Evolutionary conservation across 148 eudicot genomes (phyloP), one percentile per base, ranked within the genome.

Genomic region (Rhododendron vialii): DNA sequence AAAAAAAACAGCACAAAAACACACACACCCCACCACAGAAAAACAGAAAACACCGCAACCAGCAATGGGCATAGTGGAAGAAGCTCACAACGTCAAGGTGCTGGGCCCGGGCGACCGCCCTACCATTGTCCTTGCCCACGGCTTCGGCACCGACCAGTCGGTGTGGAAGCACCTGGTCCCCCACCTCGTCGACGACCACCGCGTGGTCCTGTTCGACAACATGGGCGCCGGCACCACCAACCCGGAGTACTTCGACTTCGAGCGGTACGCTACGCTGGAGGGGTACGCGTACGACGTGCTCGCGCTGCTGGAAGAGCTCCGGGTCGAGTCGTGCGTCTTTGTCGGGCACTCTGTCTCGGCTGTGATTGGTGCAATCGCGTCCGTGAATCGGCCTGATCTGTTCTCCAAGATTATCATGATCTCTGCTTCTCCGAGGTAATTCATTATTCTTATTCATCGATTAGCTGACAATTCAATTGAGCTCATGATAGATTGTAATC

Each of bases 211-310:
- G 33, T 96, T 87, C 83, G 99, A 96, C 51, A 95, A 94, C 76
- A 96, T 96, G 96, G 98, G 99, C 11, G 96, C 98, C 9, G 99
- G 99, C 3, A 92, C 99, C 24, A 96, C 98, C 14, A 95, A 96
- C 84, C 98, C 99, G 2, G 98, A 95, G 1, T 94, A 90, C 89
- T 95, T 95, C 67, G 98, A 94, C 84, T 96, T 95, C 65, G 95
- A 95, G 0, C 89, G 98, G 43, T 95, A 94, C 48, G 86, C 98
- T 0, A 87, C 91, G 0, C 90, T 95, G 1, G 94, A 95, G 69
- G 99, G 99, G 0, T 96, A 86, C 67, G 92, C 98, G 2, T 89
- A 86, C 48, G 99, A 96, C 82, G 88, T 96, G 71, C 88, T 96
- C 15, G 97, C 95, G 24, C 90, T 96, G 8, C 48, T 96, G n/a